A percentile compares a stretch with the other conserved stretches of the same genome.
Evolutionary conservation across 345 rosid genomes (phyloP).

Genomic region (Punica granatum): DNA sequence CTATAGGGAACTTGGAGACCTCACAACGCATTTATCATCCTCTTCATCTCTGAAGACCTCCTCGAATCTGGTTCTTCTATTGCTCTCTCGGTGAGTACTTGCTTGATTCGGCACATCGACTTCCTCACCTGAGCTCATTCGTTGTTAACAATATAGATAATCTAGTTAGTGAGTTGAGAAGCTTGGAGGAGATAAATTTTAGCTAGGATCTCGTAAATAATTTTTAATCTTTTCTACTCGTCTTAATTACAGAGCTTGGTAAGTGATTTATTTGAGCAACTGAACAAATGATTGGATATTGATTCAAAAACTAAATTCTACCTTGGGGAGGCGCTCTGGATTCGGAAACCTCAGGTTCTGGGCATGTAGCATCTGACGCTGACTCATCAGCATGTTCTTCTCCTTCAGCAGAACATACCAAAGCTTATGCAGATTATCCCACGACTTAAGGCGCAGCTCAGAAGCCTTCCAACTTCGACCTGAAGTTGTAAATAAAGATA

Average conservation of each 20-base stretch:
- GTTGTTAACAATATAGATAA: background rate
- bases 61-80: slow-evolving; percentile 79
- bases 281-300: background rate
- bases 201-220: background rate
- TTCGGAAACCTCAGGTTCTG: slow-evolving; percentile 79
- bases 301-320: slow-evolving; percentile 12
- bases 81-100: slow-evolving; percentile 80
- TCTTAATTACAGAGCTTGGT: background rate
- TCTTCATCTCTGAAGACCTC: slow-evolving; percentile 84
- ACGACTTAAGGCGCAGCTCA: slow-evolving; percentile 83
- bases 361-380: slow-evolving; percentile 90
- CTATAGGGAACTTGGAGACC: background rate
- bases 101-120: slow-evolving; percentile 85
- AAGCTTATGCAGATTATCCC: slow-evolving; percentile 88
- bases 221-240: background rate
- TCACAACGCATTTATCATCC: slow-evolving; percentile 83
- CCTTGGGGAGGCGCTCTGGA: slow-evolving; percentile 99
- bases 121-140: slow-evolving; percentile 52
- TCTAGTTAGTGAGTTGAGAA: background rate
- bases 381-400: slow-evolving; percentile 97
- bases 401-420: slow-evolving; percentile 90
- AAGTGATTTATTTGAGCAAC: background rate
- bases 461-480: slow-evolving; percentile 98
- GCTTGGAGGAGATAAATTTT: background rate
- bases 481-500: slow-evolving; percentile 14